Evolutionary conservation across 257 asterid genomes (phyloP).

Genomic region (Plantago elongata): DNA sequence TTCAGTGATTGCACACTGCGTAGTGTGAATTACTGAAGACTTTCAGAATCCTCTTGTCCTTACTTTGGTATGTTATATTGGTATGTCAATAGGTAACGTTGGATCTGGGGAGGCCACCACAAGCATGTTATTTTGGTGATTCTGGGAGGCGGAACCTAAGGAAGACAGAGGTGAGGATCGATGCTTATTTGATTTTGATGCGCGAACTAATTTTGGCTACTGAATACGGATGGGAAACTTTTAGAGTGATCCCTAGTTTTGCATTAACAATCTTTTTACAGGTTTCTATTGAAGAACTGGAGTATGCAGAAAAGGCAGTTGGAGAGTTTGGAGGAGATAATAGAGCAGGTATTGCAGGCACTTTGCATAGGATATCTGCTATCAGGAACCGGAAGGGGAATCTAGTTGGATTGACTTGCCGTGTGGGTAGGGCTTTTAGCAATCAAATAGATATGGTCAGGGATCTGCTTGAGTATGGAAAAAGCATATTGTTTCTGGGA

Average conservation of each 20-base stretch:
- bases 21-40: not conserved
- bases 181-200: not conserved
- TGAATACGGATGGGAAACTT: constrained; percentile 1
- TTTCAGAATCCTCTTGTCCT: not conserved
- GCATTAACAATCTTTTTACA: constrained; percentile 19
- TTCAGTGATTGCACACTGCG: not conserved
- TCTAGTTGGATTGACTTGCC: constrained; percentile 70
- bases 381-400: constrained; percentile 60
- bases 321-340: constrained; percentile 71
- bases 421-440: constrained; percentile 63
- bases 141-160: constrained; percentile 43
- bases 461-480: constrained; percentile 77
- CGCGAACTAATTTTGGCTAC: no score
- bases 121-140: constrained; percentile 55
- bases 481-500: constrained; percentile 81
- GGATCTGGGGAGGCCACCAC: constrained; percentile 76
- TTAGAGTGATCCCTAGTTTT: not conserved
- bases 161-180: constrained; percentile 47
- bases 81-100: constrained; percentile 49
- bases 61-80: no score
- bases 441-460: constrained; percentile 52
- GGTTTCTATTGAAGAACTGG: constrained; percentile 64
- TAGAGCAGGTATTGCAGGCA: constrained; percentile 74
- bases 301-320: constrained; percentile 52
- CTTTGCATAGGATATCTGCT: constrained; percentile 74